Evolutionary conservation across 75 land plant species (phyloP), one percentile per base, ranked within the genome.

Genomic region (Azolla pinnata): DNA sequence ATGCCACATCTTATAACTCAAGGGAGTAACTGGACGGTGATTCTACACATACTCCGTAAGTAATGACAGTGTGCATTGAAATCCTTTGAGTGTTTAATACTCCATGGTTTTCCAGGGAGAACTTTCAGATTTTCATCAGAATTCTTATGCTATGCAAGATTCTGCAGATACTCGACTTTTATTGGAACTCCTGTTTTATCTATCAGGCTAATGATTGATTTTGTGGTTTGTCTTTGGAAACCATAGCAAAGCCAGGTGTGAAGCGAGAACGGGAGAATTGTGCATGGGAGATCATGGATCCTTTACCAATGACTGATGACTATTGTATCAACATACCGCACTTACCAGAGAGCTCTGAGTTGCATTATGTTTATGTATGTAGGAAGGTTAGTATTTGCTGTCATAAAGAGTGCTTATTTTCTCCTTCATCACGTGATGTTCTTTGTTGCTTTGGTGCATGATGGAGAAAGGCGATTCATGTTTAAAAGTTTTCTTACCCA

Each of bases 361-460:
- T 87, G 54, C 97, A 91, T 72, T 91, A 91, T 54, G 75, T 87
- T 30, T 91, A 87, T 65, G 74, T 91, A 25, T 87, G 97, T 56
- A 72, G 30, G 0, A 83, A 81, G 92, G 97, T 90, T 21, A 62
- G 90, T 70, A n/a, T n/a, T n/a, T n/a, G n/a, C n/a, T n/a, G n/a
- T n/a, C n/a, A n/a, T n/a, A n/a, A n/a, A n/a, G n/a, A n/a, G n/a
- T n/a, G n/a, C n/a, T n/a, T n/a, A n/a, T n/a, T n/a, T n/a, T n/a
- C n/a, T n/a, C n/a, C n/a, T n/a, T n/a, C n/a, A n/a, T n/a, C n/a
- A n/a, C n/a, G n/a, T n/a, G n/a, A n/a, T n/a, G n/a, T n/a, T n/a
- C n/a, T n/a, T n/a, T n/a, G n/a, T n/a, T n/a, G n/a, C n/a, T n/a
- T n/a, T n/a, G n/a, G n/a, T n/a, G n/a, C n/a, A n/a, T n/a, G n/a